Evolutionary conservation across 345 rosid species (phyloP).

Genomic region (Nephelium lappaceum): DNA sequence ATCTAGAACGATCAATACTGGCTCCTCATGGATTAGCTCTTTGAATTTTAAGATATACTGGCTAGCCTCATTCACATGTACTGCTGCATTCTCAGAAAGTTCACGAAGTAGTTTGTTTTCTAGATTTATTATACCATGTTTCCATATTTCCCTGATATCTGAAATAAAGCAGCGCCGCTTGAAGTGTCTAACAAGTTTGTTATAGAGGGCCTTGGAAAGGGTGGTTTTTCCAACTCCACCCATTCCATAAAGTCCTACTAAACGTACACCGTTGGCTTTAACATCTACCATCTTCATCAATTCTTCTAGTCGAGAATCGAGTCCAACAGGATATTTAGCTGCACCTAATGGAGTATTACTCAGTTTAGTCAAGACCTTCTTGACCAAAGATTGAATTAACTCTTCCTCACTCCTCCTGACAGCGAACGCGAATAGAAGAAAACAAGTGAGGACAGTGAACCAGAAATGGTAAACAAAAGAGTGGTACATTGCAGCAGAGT

Average conservation of each 20-base stretch:
- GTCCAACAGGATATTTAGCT: slow-evolving; percentile 43
- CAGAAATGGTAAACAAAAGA: background rate
- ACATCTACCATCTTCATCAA: slow-evolving; percentile 26
- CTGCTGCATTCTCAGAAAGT: slow-evolving; percentile 14
- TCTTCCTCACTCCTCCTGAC: slow-evolving; percentile 31
- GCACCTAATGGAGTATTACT: slow-evolving; percentile 56
- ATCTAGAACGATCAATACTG: slow-evolving; percentile 56
- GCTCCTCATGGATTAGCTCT: slow-evolving; percentile 27
- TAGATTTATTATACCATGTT: slow-evolving; percentile 38
- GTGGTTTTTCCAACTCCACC: slow-evolving; percentile 57
- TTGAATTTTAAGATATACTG: slow-evolving; percentile 30
- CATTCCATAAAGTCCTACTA: slow-evolving; percentile 40
- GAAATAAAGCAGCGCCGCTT: slow-evolving; percentile 32
- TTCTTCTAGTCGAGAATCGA: slow-evolving; percentile 29
- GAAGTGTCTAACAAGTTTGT: slow-evolving; percentile 34
- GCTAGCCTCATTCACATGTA: slow-evolving; percentile 14
- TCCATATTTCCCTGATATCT: slow-evolving; percentile 36
- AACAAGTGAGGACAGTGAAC: background rate
- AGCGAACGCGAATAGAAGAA: background rate
- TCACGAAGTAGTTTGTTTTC: slow-evolving; percentile 38
- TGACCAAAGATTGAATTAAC: slow-evolving; percentile 40
- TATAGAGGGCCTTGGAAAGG: slow-evolving; percentile 42
- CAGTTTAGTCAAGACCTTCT: slow-evolving; percentile 45
- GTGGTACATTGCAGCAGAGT: background rate
- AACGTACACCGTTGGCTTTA: slow-evolving; percentile 20